Conservation (phyloP, 768 basidiomycete genomes). For the Mycena galericulata region DNA sequence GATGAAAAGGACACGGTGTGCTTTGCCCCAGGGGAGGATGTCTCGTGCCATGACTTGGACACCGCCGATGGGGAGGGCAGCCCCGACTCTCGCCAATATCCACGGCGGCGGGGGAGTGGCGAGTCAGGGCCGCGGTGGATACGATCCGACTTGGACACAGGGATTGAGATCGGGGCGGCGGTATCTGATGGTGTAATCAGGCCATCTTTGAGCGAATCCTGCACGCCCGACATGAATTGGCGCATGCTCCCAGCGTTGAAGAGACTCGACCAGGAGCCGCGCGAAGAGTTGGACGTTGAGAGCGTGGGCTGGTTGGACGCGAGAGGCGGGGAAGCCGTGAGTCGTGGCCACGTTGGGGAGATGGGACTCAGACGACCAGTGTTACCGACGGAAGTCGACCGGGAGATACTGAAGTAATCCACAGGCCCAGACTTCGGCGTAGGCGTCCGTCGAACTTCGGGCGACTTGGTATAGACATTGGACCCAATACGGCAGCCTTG, state of each 20-base stretch:
- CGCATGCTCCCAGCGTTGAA: slow-evolving; percentile 76
- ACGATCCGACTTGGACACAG: slow-evolving; percentile 42
- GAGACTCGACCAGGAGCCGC: slow-evolving; percentile 85
- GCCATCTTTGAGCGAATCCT: slow-evolving; percentile 62
- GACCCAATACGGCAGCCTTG: slow-evolving; percentile 50
- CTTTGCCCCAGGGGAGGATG: slow-evolving; percentile 45
- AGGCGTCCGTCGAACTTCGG: slow-evolving; percentile 19
- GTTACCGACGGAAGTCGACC: slow-evolving; percentile 39
- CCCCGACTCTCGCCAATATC: slow-evolving; percentile 41
- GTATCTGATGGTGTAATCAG: slow-evolving; percentile 54
- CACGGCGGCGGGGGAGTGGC: slow-evolving; percentile 41
- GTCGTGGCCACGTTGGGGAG: slow-evolving; percentile 67
- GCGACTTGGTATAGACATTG: slow-evolving; percentile 22
- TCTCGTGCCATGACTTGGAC: slow-evolving; percentile 72
- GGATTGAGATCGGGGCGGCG: slow-evolving; percentile 31
- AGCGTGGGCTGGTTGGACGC: slow-evolving; percentile 49
- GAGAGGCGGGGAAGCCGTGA: slow-evolving; percentile 51
- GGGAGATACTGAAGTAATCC: slow-evolving; percentile 73
- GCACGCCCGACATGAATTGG: slow-evolving; percentile 75
- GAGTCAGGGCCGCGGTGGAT: slow-evolving; percentile 41
- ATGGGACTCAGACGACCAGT: slow-evolving; percentile 52
- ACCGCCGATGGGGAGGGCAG: slow-evolving; percentile 44
- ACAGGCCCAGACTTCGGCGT: slow-evolving; percentile 43
- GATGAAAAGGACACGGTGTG: slow-evolving; percentile 58
- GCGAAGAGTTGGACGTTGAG: slow-evolving; percentile 70